Percentiles rank a stretch among this genome's conserved stretches.
These are phyloP conservation scores for Pichia sp. DNA, from an alignment of 1,139 yeast genomes.

Conservation along the genomic window DNA sequence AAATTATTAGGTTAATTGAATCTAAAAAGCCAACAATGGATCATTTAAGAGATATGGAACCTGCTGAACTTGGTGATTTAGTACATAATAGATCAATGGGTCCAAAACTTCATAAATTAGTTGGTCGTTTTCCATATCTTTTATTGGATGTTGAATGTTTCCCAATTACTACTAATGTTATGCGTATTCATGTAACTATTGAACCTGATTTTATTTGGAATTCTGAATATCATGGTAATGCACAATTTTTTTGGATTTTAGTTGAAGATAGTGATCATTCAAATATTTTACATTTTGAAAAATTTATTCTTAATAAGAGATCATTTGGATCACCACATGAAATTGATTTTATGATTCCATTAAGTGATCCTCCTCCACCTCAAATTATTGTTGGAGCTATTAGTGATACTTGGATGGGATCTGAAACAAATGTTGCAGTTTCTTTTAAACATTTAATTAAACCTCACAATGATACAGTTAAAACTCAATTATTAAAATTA, in stretches of 20 bases:
- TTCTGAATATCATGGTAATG: constrained; percentile 68
- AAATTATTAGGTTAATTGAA: constrained; percentile 56
- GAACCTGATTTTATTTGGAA: constrained; percentile 86
- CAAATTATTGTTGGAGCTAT: constrained; percentile 75
- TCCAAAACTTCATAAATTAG: constrained; percentile 46
- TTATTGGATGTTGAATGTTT: constrained; percentile 75
- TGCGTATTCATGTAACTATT: constrained; percentile 68
- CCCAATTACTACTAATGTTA: constrained; percentile 82
- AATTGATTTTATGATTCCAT: constrained; percentile 88
- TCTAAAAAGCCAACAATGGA: constrained; percentile 65
- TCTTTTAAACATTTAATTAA: constrained; percentile 87
- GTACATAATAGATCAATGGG: constrained; percentile 83
- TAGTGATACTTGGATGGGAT: constrained; percentile 87
- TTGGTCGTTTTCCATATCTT: constrained; percentile 71
- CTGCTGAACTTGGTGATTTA: constrained; percentile 79
- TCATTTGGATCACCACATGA: constrained; percentile 54
- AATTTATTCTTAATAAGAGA: constrained; percentile 58
- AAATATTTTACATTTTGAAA: constrained; percentile 75
- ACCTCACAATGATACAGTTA: constrained; percentile 81
- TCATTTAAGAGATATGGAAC: constrained; percentile 63
- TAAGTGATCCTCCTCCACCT: constrained; percentile 81
- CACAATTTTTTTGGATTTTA: constrained; percentile 86
- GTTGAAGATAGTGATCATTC: constrained; percentile 81
- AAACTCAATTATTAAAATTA: constrained; percentile 70
- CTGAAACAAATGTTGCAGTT: constrained; percentile 69